These are phyloP conservation scores for Aspergillus tubingensis DNA, from an alignment of 2,329 filamentous ascomycete species.

Conservation along the genomic window DNA sequence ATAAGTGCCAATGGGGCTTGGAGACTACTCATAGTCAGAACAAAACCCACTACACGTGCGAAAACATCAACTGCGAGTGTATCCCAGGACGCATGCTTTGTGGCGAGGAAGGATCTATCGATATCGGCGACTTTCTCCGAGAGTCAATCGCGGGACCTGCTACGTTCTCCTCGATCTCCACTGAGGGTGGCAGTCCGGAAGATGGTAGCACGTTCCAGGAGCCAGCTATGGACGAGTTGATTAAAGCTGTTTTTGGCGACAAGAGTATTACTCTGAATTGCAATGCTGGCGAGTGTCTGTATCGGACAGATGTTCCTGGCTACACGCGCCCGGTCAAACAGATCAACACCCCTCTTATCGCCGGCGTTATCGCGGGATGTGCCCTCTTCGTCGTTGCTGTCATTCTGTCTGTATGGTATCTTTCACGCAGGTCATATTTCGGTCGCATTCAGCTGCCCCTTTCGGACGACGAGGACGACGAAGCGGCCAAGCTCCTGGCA, in stretches of 20 bases:
- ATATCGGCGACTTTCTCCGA: conserved; percentile 84
- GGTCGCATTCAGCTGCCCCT: conserved; percentile 74
- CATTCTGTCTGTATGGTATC: conserved; percentile 81
- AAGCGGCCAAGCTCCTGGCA: conserved; percentile 79
- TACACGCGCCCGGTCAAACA: conserved; percentile 85
- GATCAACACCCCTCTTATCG: conserved; percentile 96
- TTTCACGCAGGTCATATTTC: conserved; percentile 69
- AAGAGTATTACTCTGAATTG: conserved; percentile 83
- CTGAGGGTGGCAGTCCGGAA: conserved; percentile 58
- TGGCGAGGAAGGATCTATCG: conserved; percentile 85
- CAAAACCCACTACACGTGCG: conserved; percentile 79
- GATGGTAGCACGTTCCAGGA: conserved; percentile 84
- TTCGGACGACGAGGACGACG: conserved; percentile 82
- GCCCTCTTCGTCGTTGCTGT: conserved; percentile 86
- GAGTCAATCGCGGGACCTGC: conserved; percentile 85
- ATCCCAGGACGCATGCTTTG: conserved; percentile 92
- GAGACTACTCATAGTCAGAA: conserved; percentile 72
- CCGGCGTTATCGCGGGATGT: conserved; percentile 83
- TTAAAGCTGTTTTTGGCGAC: conserved; percentile 86
- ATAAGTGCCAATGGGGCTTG: conserved; percentile 73
- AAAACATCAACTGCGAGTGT: conserved; percentile 82
- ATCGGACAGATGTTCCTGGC: conserved; percentile 88
- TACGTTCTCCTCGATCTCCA: conserved; percentile 70
- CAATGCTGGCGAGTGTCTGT: conserved; percentile 85
- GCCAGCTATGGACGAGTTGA: conserved; percentile 88